Percentiles rank a stretch among this genome's conserved stretches.
These are phyloP conservation scores for Leccinum pseudoinsigne DNA, from an alignment of 1,284 basidiomycete species.

Conservation along the genomic window DNA sequence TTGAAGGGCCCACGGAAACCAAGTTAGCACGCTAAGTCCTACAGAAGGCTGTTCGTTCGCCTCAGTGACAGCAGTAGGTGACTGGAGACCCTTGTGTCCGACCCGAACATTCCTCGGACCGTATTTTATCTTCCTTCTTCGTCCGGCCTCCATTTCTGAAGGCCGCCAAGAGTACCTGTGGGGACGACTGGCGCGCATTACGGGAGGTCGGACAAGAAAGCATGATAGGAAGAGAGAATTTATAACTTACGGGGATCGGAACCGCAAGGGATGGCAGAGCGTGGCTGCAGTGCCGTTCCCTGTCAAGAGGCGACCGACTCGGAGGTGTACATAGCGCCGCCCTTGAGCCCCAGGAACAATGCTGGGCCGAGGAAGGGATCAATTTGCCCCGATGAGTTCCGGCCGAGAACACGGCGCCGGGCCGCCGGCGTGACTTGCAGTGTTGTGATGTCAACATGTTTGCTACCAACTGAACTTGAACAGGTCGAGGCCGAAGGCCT, in stretches of 20 bases:
- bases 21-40: background rate
- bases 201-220: background rate
- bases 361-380: background rate
- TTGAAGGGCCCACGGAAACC: background rate
- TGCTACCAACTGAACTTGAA: background rate
- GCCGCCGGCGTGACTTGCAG: background rate
- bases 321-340: background rate
- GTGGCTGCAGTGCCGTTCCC: background rate
- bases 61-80: background rate
- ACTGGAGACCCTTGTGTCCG: background rate
- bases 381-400: background rate
- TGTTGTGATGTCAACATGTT: background rate
- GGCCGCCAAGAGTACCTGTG: background rate
- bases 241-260: background rate
- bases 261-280: background rate
- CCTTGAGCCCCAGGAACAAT: background rate
- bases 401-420: background rate
- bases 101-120: background rate
- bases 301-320: background rate
- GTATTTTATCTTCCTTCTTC: background rate
- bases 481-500: too few species aligned
- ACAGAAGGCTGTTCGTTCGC: background rate
- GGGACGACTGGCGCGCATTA: background rate
- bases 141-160: background rate
- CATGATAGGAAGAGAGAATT: background rate